These are phyloP conservation scores for Macrolepiota fuliginosa DNA, from an alignment of 768 basidiomycete species.

Conservation along the genomic window DNA sequence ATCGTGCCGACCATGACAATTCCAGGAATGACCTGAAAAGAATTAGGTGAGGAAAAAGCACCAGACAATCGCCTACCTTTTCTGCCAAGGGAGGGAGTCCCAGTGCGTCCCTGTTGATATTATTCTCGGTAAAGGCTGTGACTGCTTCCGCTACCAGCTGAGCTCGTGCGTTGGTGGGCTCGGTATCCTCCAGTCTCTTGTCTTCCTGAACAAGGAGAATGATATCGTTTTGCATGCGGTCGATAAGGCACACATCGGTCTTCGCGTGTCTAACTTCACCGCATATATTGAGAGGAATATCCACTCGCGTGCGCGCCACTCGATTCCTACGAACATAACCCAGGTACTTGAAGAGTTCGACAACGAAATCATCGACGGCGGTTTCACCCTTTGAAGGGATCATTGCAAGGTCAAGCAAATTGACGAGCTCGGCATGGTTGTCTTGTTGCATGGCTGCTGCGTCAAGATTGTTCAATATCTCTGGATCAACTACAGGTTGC, in stretches of 20 bases:
- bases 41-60: not conserved
- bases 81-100: slow-evolving; percentile 11
- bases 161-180: slow-evolving; percentile 15
- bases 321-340: too few relatives aligned
- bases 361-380: too few relatives aligned
- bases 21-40: slow-evolving; percentile 1
- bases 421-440: slow-evolving; percentile 20
- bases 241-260: slow-evolving; percentile 6
- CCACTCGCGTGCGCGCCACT: too few relatives aligned
- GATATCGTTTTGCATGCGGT: slow-evolving; percentile 20
- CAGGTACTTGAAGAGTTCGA: too few relatives aligned
- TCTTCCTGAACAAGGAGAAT: slow-evolving; percentile 26
- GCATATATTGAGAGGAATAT: too few relatives aligned
- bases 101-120: slow-evolving; percentile 10
- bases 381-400: too few relatives aligned
- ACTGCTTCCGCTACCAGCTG: slow-evolving; percentile 25
- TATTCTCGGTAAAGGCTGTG: slow-evolving; percentile 22
- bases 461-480: slow-evolving; percentile 20
- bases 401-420: slow-evolving; percentile 22
- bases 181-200: slow-evolving; percentile 13
- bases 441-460: slow-evolving; percentile 23
- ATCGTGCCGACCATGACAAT: slow-evolving; percentile 24
- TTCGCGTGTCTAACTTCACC: too few relatives aligned
- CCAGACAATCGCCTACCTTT: slow-evolving; percentile 6
- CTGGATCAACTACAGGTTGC: slow-evolving; percentile 22